These are phyloP conservation scores for Coniochaeta sp. DNA, from an alignment of 2,329 filamentous ascomycete species.

Conservation along the genomic window DNA sequence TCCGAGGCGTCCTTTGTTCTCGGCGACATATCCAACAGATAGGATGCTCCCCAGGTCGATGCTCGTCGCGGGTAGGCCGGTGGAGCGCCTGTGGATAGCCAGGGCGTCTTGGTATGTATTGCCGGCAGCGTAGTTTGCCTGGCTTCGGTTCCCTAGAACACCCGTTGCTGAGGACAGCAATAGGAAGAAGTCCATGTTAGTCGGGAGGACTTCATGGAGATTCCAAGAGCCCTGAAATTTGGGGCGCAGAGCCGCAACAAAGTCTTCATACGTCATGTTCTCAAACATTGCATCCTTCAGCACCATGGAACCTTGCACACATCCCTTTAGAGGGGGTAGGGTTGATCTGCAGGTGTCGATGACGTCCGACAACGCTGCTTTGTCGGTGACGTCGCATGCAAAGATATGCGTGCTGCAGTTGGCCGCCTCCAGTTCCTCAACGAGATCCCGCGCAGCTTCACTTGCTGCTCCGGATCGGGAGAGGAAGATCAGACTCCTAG, in stretches of 20 bases:
- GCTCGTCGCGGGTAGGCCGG: background rate
- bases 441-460: background rate
- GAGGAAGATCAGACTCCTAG: constrained; percentile 26
- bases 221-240: constrained; percentile 44
- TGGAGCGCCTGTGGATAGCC: constrained; percentile 15
- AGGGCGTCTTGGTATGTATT: constrained; percentile 44
- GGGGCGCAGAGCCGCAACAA: constrained; percentile 32
- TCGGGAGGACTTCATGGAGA: constrained; percentile 29
- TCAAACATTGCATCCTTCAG: constrained; percentile 28
- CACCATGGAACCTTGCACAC: constrained; percentile 25
- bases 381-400: background rate
- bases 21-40: constrained; percentile 6
- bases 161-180: constrained; percentile 47
- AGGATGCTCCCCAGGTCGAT: background rate
- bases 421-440: background rate
- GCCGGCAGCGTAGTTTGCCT: constrained; percentile 51
- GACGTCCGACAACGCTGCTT: background rate
- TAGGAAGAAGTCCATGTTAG: constrained; percentile 33
- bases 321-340: background rate
- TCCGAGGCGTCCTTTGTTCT: constrained; percentile 6
- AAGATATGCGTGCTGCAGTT: background rate
- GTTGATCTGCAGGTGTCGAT: background rate
- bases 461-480: constrained; percentile 10
- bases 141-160: constrained; percentile 48
- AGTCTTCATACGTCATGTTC: constrained; percentile 39